A percentile compares a stretch with the other conserved stretches of the same genome.
These are phyloP conservation scores for Pestalotiopsis sp. DNA, from an alignment of 2,329 filamentous ascomycete species.

Conservation along the genomic window DNA sequence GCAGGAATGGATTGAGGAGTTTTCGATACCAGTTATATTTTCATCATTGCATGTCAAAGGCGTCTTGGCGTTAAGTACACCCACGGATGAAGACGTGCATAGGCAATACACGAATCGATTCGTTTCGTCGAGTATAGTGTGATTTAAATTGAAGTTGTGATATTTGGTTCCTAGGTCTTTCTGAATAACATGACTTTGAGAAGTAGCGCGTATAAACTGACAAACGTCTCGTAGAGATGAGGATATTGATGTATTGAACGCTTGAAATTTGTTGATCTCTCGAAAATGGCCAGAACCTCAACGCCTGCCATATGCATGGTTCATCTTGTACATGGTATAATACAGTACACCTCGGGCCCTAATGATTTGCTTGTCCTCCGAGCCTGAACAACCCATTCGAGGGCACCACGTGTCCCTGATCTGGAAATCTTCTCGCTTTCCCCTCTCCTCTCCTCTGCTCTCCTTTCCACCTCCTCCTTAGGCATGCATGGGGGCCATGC, in stretches of 20 bases:
- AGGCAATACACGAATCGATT: neutral
- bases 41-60: slow-evolving; percentile 24
- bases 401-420: too few relatives aligned
- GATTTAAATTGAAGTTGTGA: neutral
- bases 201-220: neutral
- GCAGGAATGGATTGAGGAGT: slow-evolving; percentile 17
- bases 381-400: neutral
- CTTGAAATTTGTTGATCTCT: neutral
- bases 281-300: slow-evolving; percentile 10
- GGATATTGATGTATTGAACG: neutral
- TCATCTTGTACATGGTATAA: slow-evolving; percentile 5
- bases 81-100: neutral
- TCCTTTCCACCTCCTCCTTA: slow-evolving; percentile 31
- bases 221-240: too few relatives aligned
- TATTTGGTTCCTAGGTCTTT: neutral
- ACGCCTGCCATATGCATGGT: slow-evolving; percentile 21
- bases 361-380: neutral
- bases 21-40: slow-evolving; percentile 18
- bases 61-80: slow-evolving; percentile 20
- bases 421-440: neutral
- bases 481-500: slow-evolving; percentile 77
- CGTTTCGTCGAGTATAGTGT: neutral
- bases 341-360: slow-evolving; percentile 13
- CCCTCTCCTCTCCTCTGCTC: too few relatives aligned
- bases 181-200: too few relatives aligned